phyloP scores from a whole-genome alignment of 176 grass and related monocot genomes.

The Ensete ventricosum region DNA sequence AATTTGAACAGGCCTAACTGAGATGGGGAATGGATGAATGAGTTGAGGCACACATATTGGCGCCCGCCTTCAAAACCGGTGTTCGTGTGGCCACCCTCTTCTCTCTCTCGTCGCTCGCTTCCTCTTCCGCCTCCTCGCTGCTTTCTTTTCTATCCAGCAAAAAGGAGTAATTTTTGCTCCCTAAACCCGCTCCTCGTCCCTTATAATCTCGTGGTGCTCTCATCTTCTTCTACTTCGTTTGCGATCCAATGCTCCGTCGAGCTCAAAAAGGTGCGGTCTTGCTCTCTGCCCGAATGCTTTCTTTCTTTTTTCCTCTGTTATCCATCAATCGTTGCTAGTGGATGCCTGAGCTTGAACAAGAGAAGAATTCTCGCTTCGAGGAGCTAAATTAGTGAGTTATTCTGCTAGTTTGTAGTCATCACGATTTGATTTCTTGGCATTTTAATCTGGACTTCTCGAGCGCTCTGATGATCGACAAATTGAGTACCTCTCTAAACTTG shows the following conservation, averaged over 20 bases:
- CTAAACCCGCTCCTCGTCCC: background rate
- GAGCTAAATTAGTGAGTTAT: too few relatives aligned
- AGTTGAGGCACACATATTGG: background rate
- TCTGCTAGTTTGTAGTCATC: too few relatives aligned
- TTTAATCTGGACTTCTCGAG: too few relatives aligned
- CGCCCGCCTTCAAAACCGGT: background rate
- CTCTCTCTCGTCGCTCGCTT: background rate
- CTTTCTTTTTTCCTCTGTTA: background rate
- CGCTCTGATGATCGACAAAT: too few relatives aligned
- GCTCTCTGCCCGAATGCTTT: background rate
- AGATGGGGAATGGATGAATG: too few relatives aligned
- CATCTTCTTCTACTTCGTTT: background rate
- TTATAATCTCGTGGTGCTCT: background rate
- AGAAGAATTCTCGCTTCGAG: too few relatives aligned
- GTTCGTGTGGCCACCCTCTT: background rate
- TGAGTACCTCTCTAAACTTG: too few relatives aligned
- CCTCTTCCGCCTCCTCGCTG: background rate
- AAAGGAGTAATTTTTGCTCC: background rate
- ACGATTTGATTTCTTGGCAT: too few relatives aligned
- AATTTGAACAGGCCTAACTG: too few relatives aligned
- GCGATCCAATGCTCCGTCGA: background rate
- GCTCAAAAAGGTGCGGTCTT: background rate
- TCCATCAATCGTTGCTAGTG: too few relatives aligned
- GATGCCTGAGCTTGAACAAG: too few relatives aligned
- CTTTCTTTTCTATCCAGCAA: too few relatives aligned